These are phyloP conservation scores for Colletotrichum tamarilloi DNA, from an alignment of 2,329 filamentous ascomycete species.

Conservation along the genomic window DNA sequence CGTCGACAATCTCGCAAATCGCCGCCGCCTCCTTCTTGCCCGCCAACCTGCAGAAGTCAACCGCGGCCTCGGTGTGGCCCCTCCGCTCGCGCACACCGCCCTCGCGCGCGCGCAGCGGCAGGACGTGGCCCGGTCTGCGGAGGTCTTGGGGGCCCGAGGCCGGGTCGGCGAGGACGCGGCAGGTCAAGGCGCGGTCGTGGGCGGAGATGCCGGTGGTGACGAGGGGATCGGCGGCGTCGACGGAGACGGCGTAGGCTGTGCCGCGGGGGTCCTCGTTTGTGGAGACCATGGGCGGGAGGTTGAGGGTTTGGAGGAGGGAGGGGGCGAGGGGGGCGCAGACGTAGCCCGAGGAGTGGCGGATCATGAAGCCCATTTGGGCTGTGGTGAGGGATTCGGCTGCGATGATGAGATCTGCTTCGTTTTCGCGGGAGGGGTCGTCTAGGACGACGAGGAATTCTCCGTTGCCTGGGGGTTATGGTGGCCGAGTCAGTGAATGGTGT, in stretches of 20 bases:
- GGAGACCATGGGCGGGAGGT: constrained; percentile 89
- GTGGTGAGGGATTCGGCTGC: constrained; percentile 86
- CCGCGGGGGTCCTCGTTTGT: constrained; percentile 82
- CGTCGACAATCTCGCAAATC: constrained; percentile 92
- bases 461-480: constrained; percentile 60
- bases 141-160: constrained; percentile 69
- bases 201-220: constrained; percentile 93
- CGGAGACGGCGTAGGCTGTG: constrained; percentile 92
- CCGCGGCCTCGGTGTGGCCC: constrained; percentile 93
- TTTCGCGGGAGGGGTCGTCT: constrained; percentile 91
- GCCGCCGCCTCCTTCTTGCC: constrained; percentile 82
- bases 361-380: constrained; percentile 94
- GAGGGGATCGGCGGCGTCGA: constrained; percentile 79
- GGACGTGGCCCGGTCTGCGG: constrained; percentile 87
- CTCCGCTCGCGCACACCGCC: constrained; percentile 84
- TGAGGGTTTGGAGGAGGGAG: constrained; percentile 74
- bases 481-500: not conserved
- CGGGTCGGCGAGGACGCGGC: constrained; percentile 79
- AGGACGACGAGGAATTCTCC: constrained; percentile 97
- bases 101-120: constrained; percentile 81
- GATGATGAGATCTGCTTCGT: constrained; percentile 98
- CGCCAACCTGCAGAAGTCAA: constrained; percentile 89
- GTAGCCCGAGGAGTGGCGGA: constrained; percentile 89
- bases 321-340: constrained; percentile 88
- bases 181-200: constrained; percentile 85